phyloP scores from a whole-genome alignment of 75 land plant genomes.

The Ceratopteris richardii region DNA sequence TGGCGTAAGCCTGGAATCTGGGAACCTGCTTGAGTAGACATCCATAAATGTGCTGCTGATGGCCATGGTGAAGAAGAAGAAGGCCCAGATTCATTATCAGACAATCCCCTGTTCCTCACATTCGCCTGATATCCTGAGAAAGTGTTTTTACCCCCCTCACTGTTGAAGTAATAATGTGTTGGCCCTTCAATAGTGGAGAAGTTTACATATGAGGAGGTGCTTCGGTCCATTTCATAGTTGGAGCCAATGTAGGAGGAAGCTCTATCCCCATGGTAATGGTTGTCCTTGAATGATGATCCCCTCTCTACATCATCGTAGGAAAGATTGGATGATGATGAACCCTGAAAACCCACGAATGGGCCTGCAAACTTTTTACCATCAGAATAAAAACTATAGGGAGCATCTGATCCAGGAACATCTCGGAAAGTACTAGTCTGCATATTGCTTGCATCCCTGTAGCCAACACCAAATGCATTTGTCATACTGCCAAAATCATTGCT shows the following conservation, averaged over 20 bases:
- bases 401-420: not conserved
- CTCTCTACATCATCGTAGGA: too few species aligned
- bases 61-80: not conserved
- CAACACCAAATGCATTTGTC: not conserved
- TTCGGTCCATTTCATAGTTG: too few species aligned
- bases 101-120: not conserved
- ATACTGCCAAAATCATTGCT: not conserved
- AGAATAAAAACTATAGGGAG: not conserved
- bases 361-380: not conserved
- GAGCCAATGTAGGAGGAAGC: too few species aligned
- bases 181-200: not conserved
- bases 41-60: not conserved
- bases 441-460: not conserved
- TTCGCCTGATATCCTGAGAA: not conserved
- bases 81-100: not conserved
- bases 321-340: too few species aligned
- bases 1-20: not conserved
- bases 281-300: too few species aligned
- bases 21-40: too few species aligned
- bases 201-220: too few species aligned
- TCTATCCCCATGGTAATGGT: too few species aligned
- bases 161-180: not conserved
- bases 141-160: not conserved
- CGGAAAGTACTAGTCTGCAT: not conserved
- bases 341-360: too few species aligned